These are phyloP conservation scores for Solanum rostratum DNA, from an alignment of 257 asterid species.

Conservation along the genomic window DNA sequence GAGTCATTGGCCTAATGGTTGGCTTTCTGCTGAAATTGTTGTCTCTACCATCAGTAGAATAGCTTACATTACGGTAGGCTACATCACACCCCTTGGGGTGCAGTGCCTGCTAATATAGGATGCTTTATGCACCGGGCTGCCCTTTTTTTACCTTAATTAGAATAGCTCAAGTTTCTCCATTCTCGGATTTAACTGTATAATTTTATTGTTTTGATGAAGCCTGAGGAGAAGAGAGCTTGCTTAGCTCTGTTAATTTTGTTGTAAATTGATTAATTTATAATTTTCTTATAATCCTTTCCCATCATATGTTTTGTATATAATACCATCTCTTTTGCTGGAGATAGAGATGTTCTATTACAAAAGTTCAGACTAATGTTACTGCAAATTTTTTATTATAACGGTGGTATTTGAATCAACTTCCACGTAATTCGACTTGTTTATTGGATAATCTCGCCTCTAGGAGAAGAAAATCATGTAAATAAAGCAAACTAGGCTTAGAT, in stretches of 20 bases:
- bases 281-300: conserved; percentile 2
- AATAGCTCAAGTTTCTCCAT: conserved; percentile 7
- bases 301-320: background rate
- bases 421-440: background rate
- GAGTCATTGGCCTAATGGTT: conserved; percentile 28
- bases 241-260: conserved; percentile 6
- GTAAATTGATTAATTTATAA: conserved; percentile 8
- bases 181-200: conserved; percentile 13
- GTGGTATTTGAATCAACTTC: background rate
- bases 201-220: background rate
- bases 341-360: background rate
- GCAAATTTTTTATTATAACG: background rate
- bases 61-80: background rate
- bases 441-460: background rate
- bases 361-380: background rate
- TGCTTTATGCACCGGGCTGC: background rate
- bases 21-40: conserved; percentile 33
- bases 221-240: conserved; percentile 2
- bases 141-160: conserved; percentile 5
- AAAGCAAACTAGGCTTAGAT: background rate
- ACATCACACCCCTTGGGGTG: background rate
- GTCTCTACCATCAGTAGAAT: conserved; percentile 24
- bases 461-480: background rate
- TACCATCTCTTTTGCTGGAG: background rate
- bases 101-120: background rate